phyloP scores from a whole-genome alignment of 441 rosid species.

The Sinapis alba region DNA sequence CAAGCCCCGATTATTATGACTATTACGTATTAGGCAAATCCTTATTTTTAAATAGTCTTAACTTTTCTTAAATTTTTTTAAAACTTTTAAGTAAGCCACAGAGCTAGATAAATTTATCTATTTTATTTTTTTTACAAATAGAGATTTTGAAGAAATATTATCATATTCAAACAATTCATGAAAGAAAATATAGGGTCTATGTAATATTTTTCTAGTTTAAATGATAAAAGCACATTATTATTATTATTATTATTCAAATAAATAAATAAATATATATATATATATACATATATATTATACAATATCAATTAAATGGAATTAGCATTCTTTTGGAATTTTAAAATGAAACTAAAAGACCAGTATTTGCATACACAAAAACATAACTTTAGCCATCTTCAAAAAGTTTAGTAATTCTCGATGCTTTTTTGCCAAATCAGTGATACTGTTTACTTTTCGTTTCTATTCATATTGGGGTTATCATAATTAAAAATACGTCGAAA shows the following conservation, averaged over 20 bases:
- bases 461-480: background rate
- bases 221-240: too few species aligned
- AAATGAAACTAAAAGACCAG: background rate
- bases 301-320: background rate
- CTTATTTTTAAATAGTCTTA: too few species aligned
- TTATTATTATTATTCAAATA: too few species aligned
- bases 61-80: too few species aligned
- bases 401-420: background rate
- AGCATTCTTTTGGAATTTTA: background rate
- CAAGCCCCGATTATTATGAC: background rate
- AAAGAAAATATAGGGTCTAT: background rate
- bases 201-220: background rate
- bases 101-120: background rate
- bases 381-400: too few species aligned
- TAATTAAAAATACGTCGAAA: background rate
- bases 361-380: too few species aligned
- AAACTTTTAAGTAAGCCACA: too few species aligned
- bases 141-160: background rate
- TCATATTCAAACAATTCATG: background rate
- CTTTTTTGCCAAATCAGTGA: background rate
- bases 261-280: too few species aligned
- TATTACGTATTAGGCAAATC: background rate
- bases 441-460: background rate
- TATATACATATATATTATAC: background rate
- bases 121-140: background rate